Percentiles rank a stretch among this genome's conserved stretches.
These are phyloP conservation scores for Linnemannia exigua DNA, from an alignment of 192 early-diverging fungal genomes.

Conservation along the genomic window DNA sequence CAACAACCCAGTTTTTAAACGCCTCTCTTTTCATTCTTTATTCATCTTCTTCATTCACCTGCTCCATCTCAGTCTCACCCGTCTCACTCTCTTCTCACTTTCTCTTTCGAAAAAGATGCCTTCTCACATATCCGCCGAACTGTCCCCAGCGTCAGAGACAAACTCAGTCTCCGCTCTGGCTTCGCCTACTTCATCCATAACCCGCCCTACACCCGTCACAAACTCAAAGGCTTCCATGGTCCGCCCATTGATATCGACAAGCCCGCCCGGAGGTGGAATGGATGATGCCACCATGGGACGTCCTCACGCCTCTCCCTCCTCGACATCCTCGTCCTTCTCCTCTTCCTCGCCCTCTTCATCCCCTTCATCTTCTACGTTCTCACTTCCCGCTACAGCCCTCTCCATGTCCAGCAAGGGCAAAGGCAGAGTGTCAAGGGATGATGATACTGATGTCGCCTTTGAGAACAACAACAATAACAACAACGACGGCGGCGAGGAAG, in stretches of 20 bases:
- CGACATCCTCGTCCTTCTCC: slow-evolving; percentile 18
- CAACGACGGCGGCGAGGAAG: neutral
- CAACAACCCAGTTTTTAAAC: neutral
- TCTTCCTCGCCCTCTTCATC: slow-evolving; percentile 25
- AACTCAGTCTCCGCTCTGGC: slow-evolving; percentile 22
- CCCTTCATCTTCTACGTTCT: slow-evolving; percentile 33
- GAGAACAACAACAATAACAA: neutral
- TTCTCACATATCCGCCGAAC: slow-evolving; percentile 36
- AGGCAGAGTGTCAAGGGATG: slow-evolving; percentile 21
- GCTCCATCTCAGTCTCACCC: neutral
- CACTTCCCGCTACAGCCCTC: slow-evolving; percentile 14
- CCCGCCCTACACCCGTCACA: neutral
- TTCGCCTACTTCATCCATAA: neutral
- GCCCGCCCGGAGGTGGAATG: slow-evolving; percentile 21
- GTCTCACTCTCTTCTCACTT: neutral
- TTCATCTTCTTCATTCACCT: neutral
- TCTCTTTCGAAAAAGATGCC: slow-evolving; percentile 25
- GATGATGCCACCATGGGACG: slow-evolving; percentile 42
- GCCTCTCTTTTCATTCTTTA: neutral
- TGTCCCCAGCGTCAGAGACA: slow-evolving; percentile 27
- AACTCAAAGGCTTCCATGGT: neutral
- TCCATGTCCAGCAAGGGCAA: slow-evolving; percentile 12
- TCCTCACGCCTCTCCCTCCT: slow-evolving; percentile 22
- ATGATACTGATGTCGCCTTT: neutral
- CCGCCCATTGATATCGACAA: slow-evolving; percentile 16